These are phyloP conservation scores for Starmera amethionina DNA, from an alignment of 805 yeast species.

Conservation along the genomic window DNA sequence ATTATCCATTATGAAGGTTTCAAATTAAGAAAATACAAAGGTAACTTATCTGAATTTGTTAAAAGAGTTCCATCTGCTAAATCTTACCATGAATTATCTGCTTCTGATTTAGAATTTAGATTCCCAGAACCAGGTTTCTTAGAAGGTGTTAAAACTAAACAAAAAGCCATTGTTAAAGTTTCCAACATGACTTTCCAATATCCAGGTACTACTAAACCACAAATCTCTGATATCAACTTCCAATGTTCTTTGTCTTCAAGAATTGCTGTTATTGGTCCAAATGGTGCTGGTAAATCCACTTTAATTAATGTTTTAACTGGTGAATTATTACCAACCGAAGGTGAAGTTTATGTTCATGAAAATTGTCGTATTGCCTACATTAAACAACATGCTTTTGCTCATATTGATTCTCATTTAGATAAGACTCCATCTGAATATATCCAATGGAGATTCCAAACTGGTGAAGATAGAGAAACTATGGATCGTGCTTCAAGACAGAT, in stretches of 20 bases:
- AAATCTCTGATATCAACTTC: slow-evolving; percentile 84
- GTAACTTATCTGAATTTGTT: slow-evolving; percentile 98
- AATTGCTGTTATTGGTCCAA: slow-evolving; percentile 99
- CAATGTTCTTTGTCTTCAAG: slow-evolving; percentile 98
- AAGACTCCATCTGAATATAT: slow-evolving; percentile 99
- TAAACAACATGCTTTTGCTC: slow-evolving; percentile 99
- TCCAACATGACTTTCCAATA: slow-evolving; percentile 97
- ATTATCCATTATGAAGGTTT: slow-evolving; percentile 99
- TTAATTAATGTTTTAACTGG: slow-evolving; percentile 98
- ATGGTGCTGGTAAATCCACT: slow-evolving; percentile 99
- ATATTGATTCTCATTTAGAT: slow-evolving; percentile 97
- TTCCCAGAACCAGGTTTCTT: slow-evolving; percentile 99
- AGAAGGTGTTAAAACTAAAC: slow-evolving; percentile 99
- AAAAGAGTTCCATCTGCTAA: slow-evolving; percentile 98
- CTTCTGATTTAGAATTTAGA: slow-evolving; percentile 90
- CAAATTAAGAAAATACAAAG: slow-evolving; percentile 99
- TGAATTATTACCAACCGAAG: slow-evolving; percentile 95
- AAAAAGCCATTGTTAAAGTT: slow-evolving; percentile 98
- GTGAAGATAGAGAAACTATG: slow-evolving; percentile 99
- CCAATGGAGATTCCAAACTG: slow-evolving; percentile 99
- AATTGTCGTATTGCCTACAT: slow-evolving; percentile 99
- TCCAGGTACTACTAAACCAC: slow-evolving; percentile 98
- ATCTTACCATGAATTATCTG: slow-evolving; percentile 97
- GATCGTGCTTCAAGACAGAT: slow-evolving; percentile 99
- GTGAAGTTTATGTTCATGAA: slow-evolving; percentile 99